Conservation (phyloP, 306 rosid species). For the Lathyrus aphaca region DNA sequence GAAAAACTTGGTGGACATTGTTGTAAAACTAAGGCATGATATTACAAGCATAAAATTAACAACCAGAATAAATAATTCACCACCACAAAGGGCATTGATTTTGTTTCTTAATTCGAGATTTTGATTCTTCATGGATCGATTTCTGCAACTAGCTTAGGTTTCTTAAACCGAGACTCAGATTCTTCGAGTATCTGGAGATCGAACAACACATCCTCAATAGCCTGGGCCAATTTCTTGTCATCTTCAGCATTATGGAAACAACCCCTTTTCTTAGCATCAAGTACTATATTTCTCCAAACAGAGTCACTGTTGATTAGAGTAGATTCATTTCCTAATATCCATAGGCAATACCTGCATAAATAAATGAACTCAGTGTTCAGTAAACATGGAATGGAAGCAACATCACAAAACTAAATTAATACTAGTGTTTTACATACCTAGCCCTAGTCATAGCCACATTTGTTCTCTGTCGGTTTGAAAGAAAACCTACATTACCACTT, state of each 20-base stretch:
- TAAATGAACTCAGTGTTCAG: too few relatives aligned
- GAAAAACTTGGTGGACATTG: too few relatives aligned
- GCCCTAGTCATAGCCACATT: slow-evolving; percentile 72
- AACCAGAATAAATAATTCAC: too few relatives aligned
- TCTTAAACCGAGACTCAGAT: too few relatives aligned
- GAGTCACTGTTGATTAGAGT: slow-evolving; percentile 43
- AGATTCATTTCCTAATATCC: slow-evolving; percentile 53
- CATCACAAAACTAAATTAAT: too few relatives aligned
- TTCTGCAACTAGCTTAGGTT: too few relatives aligned
- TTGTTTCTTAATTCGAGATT: too few relatives aligned
- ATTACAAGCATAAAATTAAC: too few relatives aligned
- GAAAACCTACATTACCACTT: slow-evolving; percentile 56
- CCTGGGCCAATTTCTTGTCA: slow-evolving; percentile 36
- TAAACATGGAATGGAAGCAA: too few relatives aligned
- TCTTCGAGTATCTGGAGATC: neutral
- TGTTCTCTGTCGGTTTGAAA: slow-evolving; percentile 53
- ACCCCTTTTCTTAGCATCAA: slow-evolving; percentile 46
- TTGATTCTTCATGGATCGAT: too few relatives aligned
- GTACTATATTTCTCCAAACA: slow-evolving; percentile 43
- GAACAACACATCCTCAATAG: slow-evolving; percentile 29
- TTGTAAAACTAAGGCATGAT: too few relatives aligned
- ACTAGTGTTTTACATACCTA: slow-evolving; percentile 27
- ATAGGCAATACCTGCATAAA: slow-evolving; percentile 36
- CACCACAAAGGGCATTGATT: too few relatives aligned
- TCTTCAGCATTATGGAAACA: slow-evolving; percentile 39